Conservation (phyloP, 2,329 filamentous ascomycete genomes). For the Arthrobotrys iridis region DNA sequence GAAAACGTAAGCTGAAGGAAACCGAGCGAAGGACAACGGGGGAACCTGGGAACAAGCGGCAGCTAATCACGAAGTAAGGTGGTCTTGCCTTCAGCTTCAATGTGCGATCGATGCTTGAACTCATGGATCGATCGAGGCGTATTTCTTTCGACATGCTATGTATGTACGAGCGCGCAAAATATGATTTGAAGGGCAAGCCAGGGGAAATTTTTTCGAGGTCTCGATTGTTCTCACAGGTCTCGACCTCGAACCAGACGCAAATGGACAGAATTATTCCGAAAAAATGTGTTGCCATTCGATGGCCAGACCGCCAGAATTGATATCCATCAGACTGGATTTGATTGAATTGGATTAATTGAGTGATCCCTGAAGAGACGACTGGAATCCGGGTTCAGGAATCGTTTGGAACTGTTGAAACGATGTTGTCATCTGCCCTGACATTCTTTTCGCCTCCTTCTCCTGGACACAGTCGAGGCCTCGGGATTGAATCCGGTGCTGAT, state of each 20-base stretch:
- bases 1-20: slow-evolving; percentile 32
- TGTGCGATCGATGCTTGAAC: slow-evolving; percentile 3
- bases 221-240: too few species aligned
- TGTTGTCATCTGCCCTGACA: slow-evolving; percentile 47
- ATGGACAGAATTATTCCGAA: not conserved
- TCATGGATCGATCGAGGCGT: slow-evolving; percentile 13
- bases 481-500: not conserved
- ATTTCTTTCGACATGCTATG: not conserved
- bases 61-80: slow-evolving; percentile 21
- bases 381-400: slow-evolving; percentile 27
- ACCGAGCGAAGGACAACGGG: slow-evolving; percentile 32
- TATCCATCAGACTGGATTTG: not conserved
- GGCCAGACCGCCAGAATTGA: not conserved
- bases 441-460: slow-evolving; percentile 2
- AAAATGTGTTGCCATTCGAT: slow-evolving; percentile 35
- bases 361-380: slow-evolving; percentile 12
- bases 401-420: slow-evolving; percentile 37
- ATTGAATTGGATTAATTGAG: slow-evolving; percentile 2
- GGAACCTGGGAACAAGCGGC: slow-evolving; percentile 31
- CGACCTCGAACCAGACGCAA: not conserved
- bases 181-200: slow-evolving; percentile 3
- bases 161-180: not conserved
- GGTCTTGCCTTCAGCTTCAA: slow-evolving; percentile 12
- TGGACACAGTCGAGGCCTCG: slow-evolving; percentile 24
- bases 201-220: not conserved